Evolutionary conservation across 495 filamentous ascomycete genomes (phyloP).

Genomic region (Sphaerosporella brunnea): DNA sequence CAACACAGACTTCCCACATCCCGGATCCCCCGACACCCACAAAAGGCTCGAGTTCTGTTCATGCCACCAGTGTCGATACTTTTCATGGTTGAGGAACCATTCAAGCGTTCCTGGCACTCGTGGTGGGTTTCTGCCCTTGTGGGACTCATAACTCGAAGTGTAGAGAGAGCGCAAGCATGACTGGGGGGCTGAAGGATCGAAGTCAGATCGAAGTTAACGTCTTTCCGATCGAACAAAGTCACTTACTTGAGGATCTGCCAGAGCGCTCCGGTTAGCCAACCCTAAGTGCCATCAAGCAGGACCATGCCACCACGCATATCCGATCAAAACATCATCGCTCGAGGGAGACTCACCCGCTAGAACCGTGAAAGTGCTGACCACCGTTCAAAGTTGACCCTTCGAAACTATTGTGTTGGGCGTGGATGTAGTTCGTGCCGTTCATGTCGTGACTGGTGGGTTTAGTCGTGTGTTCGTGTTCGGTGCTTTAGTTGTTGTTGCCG

Average conservation of each 20-base stretch:
- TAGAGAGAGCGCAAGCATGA: neutral
- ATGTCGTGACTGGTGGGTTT: neutral
- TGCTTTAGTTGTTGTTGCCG: neutral
- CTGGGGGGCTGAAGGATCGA: neutral
- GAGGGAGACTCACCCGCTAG: neutral
- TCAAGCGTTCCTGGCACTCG: conserved; percentile 27
- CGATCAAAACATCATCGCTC: neutral
- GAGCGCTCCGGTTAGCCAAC: neutral
- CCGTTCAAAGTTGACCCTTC: neutral
- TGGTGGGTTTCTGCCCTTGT: conserved; percentile 22
- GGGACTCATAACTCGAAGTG: conserved; percentile 21
- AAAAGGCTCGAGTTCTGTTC: conserved; percentile 22
- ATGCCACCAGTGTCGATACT: conserved; percentile 26
- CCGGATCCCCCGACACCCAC: conserved; percentile 31
- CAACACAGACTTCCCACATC: conserved; percentile 32
- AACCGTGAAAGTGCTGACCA: neutral
- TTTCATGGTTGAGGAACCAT: conserved; percentile 28
- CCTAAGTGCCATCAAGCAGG: conserved; percentile 1
- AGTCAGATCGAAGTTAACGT: neutral
- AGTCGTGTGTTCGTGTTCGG: neutral
- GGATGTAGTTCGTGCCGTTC: neutral
- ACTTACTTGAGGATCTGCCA: neutral
- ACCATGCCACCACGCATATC: neutral
- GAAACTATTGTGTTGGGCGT: neutral
- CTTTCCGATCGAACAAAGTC: neutral